Base-by-base conservation (phyloP, 2,329 filamentous ascomycete species). In the Lizonia empirigonia region DNA sequence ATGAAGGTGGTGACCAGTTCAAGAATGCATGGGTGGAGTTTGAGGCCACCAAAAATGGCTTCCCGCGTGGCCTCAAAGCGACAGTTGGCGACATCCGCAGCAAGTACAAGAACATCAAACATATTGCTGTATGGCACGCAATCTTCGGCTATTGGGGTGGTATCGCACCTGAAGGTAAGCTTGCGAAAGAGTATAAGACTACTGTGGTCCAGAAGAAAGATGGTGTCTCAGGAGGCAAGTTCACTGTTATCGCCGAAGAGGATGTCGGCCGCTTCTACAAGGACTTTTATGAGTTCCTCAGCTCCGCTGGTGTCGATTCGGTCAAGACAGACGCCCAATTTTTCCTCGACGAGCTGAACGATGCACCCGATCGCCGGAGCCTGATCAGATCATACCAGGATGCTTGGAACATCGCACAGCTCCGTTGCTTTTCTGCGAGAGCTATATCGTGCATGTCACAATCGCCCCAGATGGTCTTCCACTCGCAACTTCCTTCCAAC, bases 281-380 rank as follows among this genome's bases (percentile, higher is more conserved):
- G 50, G 93, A 97, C 70, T 97, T 97, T 70, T 99, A 97, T 70
- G 74, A 76, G 2, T 97, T 96, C 65, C 82, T 99, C 1, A 80
- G 80, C 0, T 80, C 81, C 3, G 82, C 83, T 27, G 92, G 91
- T 0, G 79, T 99, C 24, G 89, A 96, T 69, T 87, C 86, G 0
- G 92, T 96, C 60, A 99, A 99, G 73, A 92, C 92, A 0, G 94
- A 99, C 69, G 91, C 85, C 0, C 93, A 99, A 67, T 96, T 92
- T 75, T 90, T 91, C 76, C 77, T 96, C 15, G 93, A 97, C 68
- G 83, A 87, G 3, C 82, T 92, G 63, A 76, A 81, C 19, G 82
- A 85, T 36, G 85, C 93, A 6, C 77, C 82, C 13, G 83, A 85
- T 64, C 85, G 93, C n/a, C 82, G 85, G 26, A 79, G 83, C 7